Evolutionary conservation across 2,329 filamentous ascomycete genomes (phyloP).

Genomic region (Aureobasidium subglaciale): DNA sequence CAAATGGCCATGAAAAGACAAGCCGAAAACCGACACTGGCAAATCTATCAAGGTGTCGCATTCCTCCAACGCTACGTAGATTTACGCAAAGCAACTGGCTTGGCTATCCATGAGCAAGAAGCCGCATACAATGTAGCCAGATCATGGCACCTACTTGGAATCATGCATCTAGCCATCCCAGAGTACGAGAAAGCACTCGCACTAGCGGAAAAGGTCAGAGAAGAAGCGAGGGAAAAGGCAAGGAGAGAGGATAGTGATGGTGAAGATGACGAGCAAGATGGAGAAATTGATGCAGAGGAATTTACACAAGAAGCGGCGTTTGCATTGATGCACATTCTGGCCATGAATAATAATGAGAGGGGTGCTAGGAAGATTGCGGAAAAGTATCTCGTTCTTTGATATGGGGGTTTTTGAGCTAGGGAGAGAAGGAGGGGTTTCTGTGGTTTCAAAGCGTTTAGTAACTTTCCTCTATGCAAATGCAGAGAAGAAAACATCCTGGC

Average conservation of each 20-base stretch:
- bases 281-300: conserved; percentile 42
- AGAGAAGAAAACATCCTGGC: too few relatives aligned
- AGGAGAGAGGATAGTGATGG: conserved; percentile 8
- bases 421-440: neutral
- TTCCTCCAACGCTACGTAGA: conserved; percentile 73
- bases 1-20: conserved; percentile 86
- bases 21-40: conserved; percentile 80
- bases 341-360: conserved; percentile 55
- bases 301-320: conserved; percentile 66
- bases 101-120: conserved; percentile 55
- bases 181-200: conserved; percentile 59
- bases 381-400: conserved; percentile 42
- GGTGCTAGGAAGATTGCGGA: conserved; percentile 56
- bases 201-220: conserved; percentile 41
- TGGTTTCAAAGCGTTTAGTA: neutral
- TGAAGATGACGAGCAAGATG: neutral
- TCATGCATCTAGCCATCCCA: conserved; percentile 63
- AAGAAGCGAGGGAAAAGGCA: conserved; percentile 27
- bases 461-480: too few relatives aligned
- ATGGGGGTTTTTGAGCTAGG: neutral
- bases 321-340: conserved; percentile 62
- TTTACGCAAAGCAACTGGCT: conserved; percentile 37
- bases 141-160: conserved; percentile 67
- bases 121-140: conserved; percentile 75
- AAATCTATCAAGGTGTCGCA: conserved; percentile 74